A percentile compares a stretch with the other conserved stretches of the same genome.
These are phyloP conservation scores for Avena eriantha DNA, from an alignment of 176 grass and related monocot genomes.

Conservation along the genomic window DNA sequence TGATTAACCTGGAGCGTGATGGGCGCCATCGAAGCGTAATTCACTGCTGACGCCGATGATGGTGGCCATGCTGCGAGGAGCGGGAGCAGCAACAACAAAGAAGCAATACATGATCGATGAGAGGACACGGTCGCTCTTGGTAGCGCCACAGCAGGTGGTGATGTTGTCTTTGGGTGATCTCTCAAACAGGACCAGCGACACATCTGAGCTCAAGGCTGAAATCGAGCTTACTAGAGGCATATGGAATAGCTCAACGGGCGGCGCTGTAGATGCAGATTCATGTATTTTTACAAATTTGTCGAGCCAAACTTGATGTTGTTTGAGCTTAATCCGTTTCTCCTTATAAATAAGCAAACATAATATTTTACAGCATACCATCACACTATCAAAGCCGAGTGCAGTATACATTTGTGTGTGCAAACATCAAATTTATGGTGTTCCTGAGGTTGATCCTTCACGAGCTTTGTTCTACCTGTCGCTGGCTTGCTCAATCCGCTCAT, in stretches of 20 bases:
- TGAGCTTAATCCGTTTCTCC: not conserved
- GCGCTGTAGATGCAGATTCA: not conserved
- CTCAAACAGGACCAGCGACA: not conserved
- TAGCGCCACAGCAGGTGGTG: not conserved
- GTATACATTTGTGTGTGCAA: too few species aligned
- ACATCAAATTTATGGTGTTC: too few species aligned
- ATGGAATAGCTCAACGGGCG: not conserved
- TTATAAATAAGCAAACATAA: not conserved
- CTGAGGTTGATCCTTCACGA: too few species aligned
- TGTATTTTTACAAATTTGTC: not conserved
- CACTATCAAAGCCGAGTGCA: too few species aligned
- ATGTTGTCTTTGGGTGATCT: not conserved
- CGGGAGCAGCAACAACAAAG: not conserved
- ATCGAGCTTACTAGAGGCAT: not conserved
- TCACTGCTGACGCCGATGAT: too few species aligned
- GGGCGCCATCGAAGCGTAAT: too few species aligned
- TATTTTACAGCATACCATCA: not conserved
- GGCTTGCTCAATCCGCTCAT: too few species aligned
- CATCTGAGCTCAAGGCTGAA: not conserved
- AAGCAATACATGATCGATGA: not conserved
- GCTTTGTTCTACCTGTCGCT: too few species aligned
- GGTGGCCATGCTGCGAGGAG: not conserved
- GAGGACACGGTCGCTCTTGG: not conserved
- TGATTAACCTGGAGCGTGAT: not conserved
- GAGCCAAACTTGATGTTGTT: not conserved